phyloP scores from a whole-genome alignment of 1,284 basidiomycete species.

The Trichosporon ovoides region DNA sequence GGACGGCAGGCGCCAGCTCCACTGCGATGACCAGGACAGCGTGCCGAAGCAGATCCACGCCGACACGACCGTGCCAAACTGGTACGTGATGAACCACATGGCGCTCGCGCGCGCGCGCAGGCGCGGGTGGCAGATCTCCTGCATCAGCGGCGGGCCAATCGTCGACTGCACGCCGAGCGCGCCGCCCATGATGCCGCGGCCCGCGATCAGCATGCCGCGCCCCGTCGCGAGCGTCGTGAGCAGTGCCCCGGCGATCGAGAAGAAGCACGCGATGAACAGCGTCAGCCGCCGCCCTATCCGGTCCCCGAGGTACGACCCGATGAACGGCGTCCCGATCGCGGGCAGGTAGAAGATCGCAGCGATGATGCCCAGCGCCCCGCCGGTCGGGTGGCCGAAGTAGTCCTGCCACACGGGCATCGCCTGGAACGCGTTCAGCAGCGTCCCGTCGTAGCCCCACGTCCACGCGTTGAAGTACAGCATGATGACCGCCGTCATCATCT shows the following conservation, averaged over 20 bases:
- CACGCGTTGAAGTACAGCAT: conserved; percentile 1
- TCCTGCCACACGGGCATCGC: conserved; percentile 11
- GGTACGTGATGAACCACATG: conserved; percentile 56
- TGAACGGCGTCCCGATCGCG: conserved; percentile 13
- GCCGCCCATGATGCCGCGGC: conserved; percentile 9
- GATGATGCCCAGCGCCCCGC: conserved; percentile 20
- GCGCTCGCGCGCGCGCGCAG: conserved; percentile 60
- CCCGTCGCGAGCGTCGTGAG: conserved; percentile 47
- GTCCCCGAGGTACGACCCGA: conserved; percentile 35
- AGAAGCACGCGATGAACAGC: conserved; percentile 34
- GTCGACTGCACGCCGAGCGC: conserved; percentile 8
- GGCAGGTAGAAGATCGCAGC: conserved; percentile 18
- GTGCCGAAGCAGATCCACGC: conserved; percentile 28
- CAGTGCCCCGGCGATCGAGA: conserved; percentile 51
- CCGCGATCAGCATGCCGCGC: conserved; percentile 4
- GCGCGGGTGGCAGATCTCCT: conserved; percentile 54
- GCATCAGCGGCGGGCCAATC: conserved; percentile 8
- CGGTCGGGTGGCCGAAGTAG: conserved; percentile 18
- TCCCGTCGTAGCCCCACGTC: conserved; percentile 14
- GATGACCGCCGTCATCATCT: conserved; percentile 1
- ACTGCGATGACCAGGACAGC: conserved; percentile 13
- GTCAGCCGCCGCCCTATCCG: conserved; percentile 34
- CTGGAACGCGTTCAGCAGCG: conserved; percentile 11
- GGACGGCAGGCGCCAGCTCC: conserved; percentile 54
- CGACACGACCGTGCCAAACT: conserved; percentile 54